phyloP scores from a whole-genome alignment of 768 basidiomycete species.

The Epithele typhae region DNA sequence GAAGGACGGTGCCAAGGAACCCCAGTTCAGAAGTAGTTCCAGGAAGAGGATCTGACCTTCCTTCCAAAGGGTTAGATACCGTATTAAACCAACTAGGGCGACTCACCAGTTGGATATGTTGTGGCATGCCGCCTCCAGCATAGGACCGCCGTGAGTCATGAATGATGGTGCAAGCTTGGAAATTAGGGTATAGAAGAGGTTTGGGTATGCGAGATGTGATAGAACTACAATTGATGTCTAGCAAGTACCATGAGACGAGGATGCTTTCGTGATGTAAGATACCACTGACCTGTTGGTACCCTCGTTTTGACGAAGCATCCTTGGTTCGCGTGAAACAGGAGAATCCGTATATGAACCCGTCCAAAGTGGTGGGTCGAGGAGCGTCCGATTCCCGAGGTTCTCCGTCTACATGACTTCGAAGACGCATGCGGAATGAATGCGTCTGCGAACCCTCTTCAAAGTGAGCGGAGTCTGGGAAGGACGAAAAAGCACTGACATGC shows the following conservation, averaged over 20 bases:
- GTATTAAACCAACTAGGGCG: not conserved
- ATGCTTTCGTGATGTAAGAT: too few species aligned
- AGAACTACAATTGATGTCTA: slow-evolving; percentile 81
- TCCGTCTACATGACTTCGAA: slow-evolving; percentile 23
- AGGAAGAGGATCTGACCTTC: slow-evolving; percentile 73
- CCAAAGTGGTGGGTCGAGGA: slow-evolving; percentile 36
- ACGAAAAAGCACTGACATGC: slow-evolving; percentile 72
- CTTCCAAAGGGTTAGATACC: slow-evolving; percentile 38
- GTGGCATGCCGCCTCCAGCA: slow-evolving; percentile 83
- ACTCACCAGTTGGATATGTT: slow-evolving; percentile 82
- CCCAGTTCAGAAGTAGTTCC: slow-evolving; percentile 74
- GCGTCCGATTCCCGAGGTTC: slow-evolving; percentile 9
- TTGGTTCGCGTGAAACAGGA: slow-evolving; percentile 70
- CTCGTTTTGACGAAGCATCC: slow-evolving; percentile 64
- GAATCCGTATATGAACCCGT: slow-evolving; percentile 76
- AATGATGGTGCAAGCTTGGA: slow-evolving; percentile 72
- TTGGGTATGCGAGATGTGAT: slow-evolving; percentile 74
- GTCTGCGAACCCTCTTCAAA: slow-evolving; percentile 80
- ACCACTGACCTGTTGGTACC: slow-evolving; percentile 66
- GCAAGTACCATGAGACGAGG: not conserved
- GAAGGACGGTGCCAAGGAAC: slow-evolving; percentile 74
- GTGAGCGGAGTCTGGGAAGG: slow-evolving; percentile 85
- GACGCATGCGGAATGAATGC: slow-evolving; percentile 84
- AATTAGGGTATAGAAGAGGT: slow-evolving; percentile 69
- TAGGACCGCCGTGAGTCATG: slow-evolving; percentile 67